Base-by-base conservation (phyloP, 1,284 basidiomycete species). In the Gymnopus androsaceus region DNA sequence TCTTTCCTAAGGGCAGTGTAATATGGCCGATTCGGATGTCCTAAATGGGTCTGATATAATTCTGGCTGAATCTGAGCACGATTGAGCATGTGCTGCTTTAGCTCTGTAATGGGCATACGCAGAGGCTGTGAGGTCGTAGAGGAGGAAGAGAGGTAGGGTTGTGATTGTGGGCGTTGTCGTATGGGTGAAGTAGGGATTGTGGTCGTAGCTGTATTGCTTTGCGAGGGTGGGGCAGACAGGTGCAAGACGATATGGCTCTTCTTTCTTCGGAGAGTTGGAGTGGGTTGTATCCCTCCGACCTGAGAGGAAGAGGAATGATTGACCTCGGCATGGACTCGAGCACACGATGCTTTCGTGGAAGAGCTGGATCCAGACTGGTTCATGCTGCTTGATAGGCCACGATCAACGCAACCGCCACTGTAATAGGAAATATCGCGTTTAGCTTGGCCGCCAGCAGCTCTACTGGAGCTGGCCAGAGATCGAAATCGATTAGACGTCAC, bases 1-100 rank as follows among this genome's bases (percentile, higher is more conserved):
- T 81, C 76, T 64, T 79, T 79, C 51, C 84, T 79, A 52, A 87
- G 87, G 47, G 80, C 85, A 25, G 80, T 78, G 65, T 85, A 85
- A 57, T 84, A 80, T 8, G 83, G 83, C n/a, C 83, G 74, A 54
- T 64, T 75, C 8, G 82, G 80, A 57, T 78, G 77, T 2, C 82
- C 82, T 30, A 84, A 69, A 12, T 76, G 78, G 19, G 77, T 69
- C 33, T 53, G 41, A 53, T 31, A 31, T 9, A 21, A 27, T 12
- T 42, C 51, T 12, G 40, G 23, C 7, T 45, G 41, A 17, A 23
- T 12, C 5, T 37, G 31, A 28, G 31, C 21, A 12, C n/a, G 33
- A 28, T 15, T 17, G 15, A 21, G 27, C 44, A 19, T 42, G 40
- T 27, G 49, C 14, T 37, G 37, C 23, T 17, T 11, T 6, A 41